phyloP scores from a whole-genome alignment of 2,329 filamentous ascomycete genomes.

The Chaetothyriales sp. region DNA sequence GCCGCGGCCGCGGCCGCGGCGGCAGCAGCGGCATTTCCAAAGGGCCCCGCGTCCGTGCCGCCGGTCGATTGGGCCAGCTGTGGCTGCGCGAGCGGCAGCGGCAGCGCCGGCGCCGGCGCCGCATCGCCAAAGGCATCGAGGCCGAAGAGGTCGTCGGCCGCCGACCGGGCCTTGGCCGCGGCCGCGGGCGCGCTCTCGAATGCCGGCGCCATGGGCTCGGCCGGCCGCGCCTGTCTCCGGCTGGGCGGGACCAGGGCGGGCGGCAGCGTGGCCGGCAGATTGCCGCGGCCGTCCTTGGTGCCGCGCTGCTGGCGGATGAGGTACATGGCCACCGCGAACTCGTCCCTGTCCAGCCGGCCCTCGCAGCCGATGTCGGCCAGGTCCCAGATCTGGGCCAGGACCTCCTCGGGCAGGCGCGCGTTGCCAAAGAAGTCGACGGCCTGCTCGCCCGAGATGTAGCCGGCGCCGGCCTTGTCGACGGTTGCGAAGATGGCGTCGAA shows the following conservation, averaged over 20 bases:
- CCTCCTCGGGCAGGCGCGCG: constrained; percentile 76
- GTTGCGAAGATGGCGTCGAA: constrained; percentile 78
- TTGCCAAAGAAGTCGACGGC: constrained; percentile 90
- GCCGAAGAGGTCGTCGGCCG: constrained; percentile 86
- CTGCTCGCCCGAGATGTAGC: constrained; percentile 84
- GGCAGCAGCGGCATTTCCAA: constrained; percentile 40
- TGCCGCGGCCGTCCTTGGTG: constrained; percentile 46
- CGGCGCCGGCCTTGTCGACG: constrained; percentile 66
- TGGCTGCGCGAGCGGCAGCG: constrained; percentile 36
- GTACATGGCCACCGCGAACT: constrained; percentile 96
- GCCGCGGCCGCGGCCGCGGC: constrained; percentile 14
- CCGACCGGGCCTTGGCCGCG: constrained; percentile 50
- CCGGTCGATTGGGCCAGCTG: constrained; percentile 58
- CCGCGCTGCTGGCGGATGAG: constrained; percentile 80
- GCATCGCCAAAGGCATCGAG: constrained; percentile 59
- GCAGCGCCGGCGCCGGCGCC: too few relatives aligned
- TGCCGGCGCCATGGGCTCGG: constrained; percentile 31
- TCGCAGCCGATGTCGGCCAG: constrained; percentile 86
- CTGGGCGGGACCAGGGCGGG: constrained; percentile 72
- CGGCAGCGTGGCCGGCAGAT: constrained; percentile 64
- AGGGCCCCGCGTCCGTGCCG: constrained; percentile 45
- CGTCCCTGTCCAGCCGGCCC: constrained; percentile 70
- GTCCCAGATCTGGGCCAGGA: constrained; percentile 91
- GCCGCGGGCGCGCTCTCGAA: constrained; percentile 32
- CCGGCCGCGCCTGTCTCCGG: constrained; percentile 47